A percentile compares a stretch with the other conserved stretches of the same genome.
These are phyloP conservation scores for Pythium pectinolyticum DNA, from an alignment of 352 stramenopile species.

Conservation along the genomic window DNA sequence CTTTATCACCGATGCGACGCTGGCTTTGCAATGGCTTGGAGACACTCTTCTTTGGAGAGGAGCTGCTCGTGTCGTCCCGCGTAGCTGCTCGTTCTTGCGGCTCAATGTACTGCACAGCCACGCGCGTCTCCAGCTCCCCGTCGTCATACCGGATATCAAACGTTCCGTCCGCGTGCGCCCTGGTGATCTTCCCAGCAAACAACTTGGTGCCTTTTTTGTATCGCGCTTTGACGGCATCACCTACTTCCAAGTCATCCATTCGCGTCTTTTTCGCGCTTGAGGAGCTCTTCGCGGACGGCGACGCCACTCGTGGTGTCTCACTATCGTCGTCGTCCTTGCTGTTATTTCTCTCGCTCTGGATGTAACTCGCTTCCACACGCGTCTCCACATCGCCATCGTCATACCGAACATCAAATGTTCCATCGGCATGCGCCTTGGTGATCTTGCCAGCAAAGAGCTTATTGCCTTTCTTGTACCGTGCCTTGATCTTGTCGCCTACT, in stretches of 20 bases:
- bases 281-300: slow-evolving; percentile 8
- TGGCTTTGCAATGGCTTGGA: too few species aligned
- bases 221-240: slow-evolving; percentile 35
- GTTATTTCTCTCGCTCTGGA: slow-evolving; percentile 24
- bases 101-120: slow-evolving; percentile 13
- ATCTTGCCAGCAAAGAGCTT: slow-evolving; percentile 57
- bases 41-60: too few species aligned
- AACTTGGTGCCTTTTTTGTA: slow-evolving; percentile 51
- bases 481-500: slow-evolving; percentile 38
- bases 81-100: too few species aligned
- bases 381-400: slow-evolving; percentile 60
- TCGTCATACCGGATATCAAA: slow-evolving; percentile 77
- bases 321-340: slow-evolving; percentile 38
- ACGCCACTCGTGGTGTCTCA: slow-evolving; percentile 19
- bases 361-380: slow-evolving; percentile 21
- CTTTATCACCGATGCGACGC: too few species aligned
- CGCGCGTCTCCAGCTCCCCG: slow-evolving; percentile 36
- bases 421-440: slow-evolving; percentile 46
- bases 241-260: neutral
- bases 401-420: slow-evolving; percentile 67
- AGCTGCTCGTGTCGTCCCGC: too few species aligned
- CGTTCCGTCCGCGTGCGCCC: slow-evolving; percentile 50
- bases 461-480: slow-evolving; percentile 46
- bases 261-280: neutral
- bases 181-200: slow-evolving; percentile 56